Evolutionary conservation across 768 basidiomycete genomes (phyloP), one percentile per base, ranked within the genome.

Genomic region (Cantharellus cinnabarinus): DNA sequence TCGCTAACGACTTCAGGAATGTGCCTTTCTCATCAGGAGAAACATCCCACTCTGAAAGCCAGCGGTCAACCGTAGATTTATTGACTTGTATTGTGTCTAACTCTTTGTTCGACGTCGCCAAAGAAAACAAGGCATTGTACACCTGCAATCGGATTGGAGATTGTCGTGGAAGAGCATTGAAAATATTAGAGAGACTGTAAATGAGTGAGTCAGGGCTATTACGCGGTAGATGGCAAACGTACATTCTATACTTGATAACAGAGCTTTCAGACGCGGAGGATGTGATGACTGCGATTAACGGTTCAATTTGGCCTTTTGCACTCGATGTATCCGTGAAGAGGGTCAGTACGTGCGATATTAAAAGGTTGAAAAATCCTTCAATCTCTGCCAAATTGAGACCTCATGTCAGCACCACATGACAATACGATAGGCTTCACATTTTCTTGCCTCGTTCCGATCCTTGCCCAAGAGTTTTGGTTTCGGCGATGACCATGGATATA

Each of bases 281-380:
- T 5, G 78, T 72, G 14, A 78, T 73, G 59, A 86, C 79, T 35
- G 75, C 74, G 52, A 83, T 69, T 53, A 88, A 72, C 38, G 71
- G 66, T 14, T 69, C 66, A 50, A 82, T 65, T 64, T 76, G 75
- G 57, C 74, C 68, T 65, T 72, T 77, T n/a, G 73, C 73, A 68
- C 82, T 79, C 15, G 77, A 67, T 3, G 79, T 76, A 59, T 78
- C 75, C 53, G 71, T 61, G 4, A 78, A 82, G 35, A 85, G 71
- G 5, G 76, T 69, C 63, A 85, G 76, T 42, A 88, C 66, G 70
- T 89, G 85, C 2, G 86, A 77, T 65, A 78, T 83, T 50, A 89
- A 67, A 41, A 89, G 75, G 69, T 89, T 89, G 75, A 88, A 89
- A 69, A 89, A 89, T 20, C 88, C 88, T 71, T 89, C 86, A 62